These are phyloP conservation scores for Solanum pimpinellifolium DNA, from an alignment of 257 asterid genomes.

Conservation along the genomic window DNA sequence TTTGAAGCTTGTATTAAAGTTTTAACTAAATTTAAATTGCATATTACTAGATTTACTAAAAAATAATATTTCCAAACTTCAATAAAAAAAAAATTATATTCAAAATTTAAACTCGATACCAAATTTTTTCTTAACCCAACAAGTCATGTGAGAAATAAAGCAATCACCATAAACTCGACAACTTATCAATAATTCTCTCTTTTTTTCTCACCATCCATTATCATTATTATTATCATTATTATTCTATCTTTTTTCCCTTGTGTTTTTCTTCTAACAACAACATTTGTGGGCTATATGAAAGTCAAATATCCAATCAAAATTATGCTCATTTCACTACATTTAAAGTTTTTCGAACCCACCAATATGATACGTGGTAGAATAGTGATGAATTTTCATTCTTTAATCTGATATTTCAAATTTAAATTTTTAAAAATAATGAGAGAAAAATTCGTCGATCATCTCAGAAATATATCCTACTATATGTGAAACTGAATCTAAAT, in stretches of 20 bases:
- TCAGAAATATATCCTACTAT: no score
- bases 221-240: not conserved
- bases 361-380: not conserved
- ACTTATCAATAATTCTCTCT: not conserved
- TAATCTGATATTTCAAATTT: not conserved
- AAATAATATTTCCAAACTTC: no score
- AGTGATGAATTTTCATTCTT: rapidly evolving
- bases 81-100: no score
- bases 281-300: not conserved
- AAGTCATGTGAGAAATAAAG: not conserved
- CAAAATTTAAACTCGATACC: no score
- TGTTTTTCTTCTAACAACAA: not conserved
- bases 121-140: not conserved
- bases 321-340: not conserved
- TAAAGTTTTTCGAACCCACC: not conserved
- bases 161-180: not conserved
- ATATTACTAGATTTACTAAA: rapidly evolving
- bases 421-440: rapidly evolving
- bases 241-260: not conserved
- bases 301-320: not conserved
- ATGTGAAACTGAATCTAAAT: not conserved
- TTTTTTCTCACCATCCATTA: not conserved
- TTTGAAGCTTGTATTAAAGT: not conserved
- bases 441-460: not conserved
- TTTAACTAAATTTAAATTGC: no score